These are phyloP conservation scores for Ogataea trehaloabstinens DNA, from an alignment of 805 yeast genomes.

Conservation along the genomic window DNA sequence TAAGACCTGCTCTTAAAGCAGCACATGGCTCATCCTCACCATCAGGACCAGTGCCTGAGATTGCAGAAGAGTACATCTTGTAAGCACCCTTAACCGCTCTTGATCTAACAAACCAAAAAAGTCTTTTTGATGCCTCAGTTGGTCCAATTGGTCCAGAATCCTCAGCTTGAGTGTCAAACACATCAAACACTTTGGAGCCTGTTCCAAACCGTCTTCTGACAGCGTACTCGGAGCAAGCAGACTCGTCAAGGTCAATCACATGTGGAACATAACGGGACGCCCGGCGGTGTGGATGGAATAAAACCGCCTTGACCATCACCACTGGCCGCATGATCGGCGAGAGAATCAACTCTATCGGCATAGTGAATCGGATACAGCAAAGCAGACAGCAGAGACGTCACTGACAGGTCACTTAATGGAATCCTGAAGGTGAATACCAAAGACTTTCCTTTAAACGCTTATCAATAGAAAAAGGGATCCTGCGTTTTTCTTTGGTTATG, in stretches of 20 bases:
- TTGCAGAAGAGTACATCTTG: slow-evolving; percentile 47
- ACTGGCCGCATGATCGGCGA: slow-evolving; percentile 62
- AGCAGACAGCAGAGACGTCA: slow-evolving; percentile 67
- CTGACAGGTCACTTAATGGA: no score
- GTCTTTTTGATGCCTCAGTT: slow-evolving; percentile 39
- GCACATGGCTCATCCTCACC: slow-evolving; percentile 59
- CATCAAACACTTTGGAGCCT: slow-evolving; percentile 57
- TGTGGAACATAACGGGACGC: slow-evolving; percentile 56
- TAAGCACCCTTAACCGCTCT: slow-evolving; percentile 67
- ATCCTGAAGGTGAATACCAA: not conserved
- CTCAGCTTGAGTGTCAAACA: slow-evolving; percentile 44
- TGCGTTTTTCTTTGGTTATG: no score
- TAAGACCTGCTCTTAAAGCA: slow-evolving; percentile 55
- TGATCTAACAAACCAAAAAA: slow-evolving; percentile 58
- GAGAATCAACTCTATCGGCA: slow-evolving; percentile 61
- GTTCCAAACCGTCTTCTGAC: slow-evolving; percentile 58
- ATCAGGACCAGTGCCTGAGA: slow-evolving; percentile 41
- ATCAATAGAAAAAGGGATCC: not conserved
- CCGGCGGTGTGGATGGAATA: slow-evolving; percentile 56
- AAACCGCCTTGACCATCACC: slow-evolving; percentile 50
- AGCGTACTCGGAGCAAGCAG: slow-evolving; percentile 39
- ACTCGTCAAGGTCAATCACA: slow-evolving; percentile 42
- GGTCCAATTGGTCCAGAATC: slow-evolving; percentile 38
- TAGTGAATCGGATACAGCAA: slow-evolving; percentile 34
- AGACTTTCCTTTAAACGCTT: not conserved